These are phyloP conservation scores for Penicillium olsonii DNA, from an alignment of 2,329 filamentous ascomycete species.

Conservation along the genomic window DNA sequence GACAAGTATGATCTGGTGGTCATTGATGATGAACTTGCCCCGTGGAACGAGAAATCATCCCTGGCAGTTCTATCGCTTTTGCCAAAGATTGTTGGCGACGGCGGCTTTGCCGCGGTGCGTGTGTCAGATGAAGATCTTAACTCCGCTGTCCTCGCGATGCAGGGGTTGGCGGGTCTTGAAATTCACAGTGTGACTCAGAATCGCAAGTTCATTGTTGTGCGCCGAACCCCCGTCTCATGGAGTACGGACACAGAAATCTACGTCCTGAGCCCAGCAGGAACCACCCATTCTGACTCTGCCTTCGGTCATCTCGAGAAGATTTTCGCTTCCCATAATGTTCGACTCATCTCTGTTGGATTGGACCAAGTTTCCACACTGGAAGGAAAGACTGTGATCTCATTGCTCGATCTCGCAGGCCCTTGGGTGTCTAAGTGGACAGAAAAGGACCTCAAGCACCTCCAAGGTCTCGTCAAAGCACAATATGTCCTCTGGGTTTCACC, in stretches of 20 bases:
- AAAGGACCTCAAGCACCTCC: conserved; percentile 13
- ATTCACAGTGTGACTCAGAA: conserved; percentile 14
- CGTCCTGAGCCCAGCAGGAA: conserved; percentile 7
- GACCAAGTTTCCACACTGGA: conserved; percentile 10
- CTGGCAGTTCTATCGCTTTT: conserved; percentile 7
- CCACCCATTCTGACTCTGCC: conserved; percentile 1
- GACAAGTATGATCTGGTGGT: conserved; percentile 14
- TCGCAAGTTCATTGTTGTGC: conserved; percentile 12
- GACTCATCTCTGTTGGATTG: conserved; percentile 10
- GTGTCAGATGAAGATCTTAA: conserved; percentile 7
- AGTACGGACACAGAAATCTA: conserved; percentile 18
- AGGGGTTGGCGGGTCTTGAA: conserved; percentile 9
- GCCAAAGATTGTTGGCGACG: conserved; percentile 6
- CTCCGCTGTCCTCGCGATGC: conserved; percentile 4
- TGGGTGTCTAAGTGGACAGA: conserved; percentile 16
- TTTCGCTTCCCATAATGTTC: conserved; percentile 15
- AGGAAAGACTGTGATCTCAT: conserved; percentile 21
- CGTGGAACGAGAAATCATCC: conserved; percentile 8
- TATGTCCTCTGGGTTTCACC: conserved; percentile 25
- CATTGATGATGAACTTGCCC: conserved; percentile 14
- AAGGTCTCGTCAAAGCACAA: conserved; percentile 13
- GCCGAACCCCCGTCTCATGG: conserved; percentile 13
- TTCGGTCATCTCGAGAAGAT: conserved; percentile 13
- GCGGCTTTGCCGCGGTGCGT: conserved; percentile 14
- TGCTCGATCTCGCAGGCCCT: conserved; percentile 17